A percentile compares a stretch with the other conserved stretches of the same genome.
phyloP scores from a whole-genome alignment of 2,329 filamentous ascomycete genomes.

The Ophiostoma ulmi region DNA sequence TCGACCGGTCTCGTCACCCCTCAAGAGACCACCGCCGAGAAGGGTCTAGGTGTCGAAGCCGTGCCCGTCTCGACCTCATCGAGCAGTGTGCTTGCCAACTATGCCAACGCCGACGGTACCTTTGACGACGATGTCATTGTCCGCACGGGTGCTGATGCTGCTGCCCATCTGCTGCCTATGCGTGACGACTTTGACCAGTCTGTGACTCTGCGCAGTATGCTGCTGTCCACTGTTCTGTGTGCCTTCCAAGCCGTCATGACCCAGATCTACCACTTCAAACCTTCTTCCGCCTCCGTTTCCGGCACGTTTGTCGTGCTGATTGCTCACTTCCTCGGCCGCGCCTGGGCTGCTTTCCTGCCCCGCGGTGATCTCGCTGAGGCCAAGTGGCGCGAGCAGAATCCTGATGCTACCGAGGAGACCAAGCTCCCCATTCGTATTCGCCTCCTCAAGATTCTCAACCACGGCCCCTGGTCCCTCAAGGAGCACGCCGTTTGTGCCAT shows the following conservation, averaged over 20 bases:
- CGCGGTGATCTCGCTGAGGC: constrained; percentile 48
- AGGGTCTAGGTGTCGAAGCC: not conserved
- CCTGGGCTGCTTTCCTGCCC: constrained; percentile 44
- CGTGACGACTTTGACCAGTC: constrained; percentile 50
- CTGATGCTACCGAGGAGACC: constrained; percentile 36
- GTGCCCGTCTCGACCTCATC: not conserved
- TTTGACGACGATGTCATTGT: constrained; percentile 42
- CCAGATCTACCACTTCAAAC: constrained; percentile 49
- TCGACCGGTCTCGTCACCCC: not conserved
- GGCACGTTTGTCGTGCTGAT: constrained; percentile 55
- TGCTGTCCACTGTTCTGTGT: constrained; percentile 46
- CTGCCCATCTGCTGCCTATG: constrained; percentile 45
- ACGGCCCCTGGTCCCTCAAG: constrained; percentile 49
- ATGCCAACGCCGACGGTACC: constrained; percentile 33
- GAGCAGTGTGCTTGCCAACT: constrained; percentile 19
- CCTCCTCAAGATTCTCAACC: constrained; percentile 44
- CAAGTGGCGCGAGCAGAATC: constrained; percentile 39
- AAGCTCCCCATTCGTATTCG: constrained; percentile 41
- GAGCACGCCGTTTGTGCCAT: constrained; percentile 52
- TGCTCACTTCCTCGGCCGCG: constrained; percentile 50
- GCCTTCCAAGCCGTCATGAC: constrained; percentile 52
- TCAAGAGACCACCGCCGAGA: not conserved
- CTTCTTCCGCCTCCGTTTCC: constrained; percentile 42
- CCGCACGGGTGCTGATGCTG: constrained; percentile 48
- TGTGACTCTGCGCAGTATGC: constrained; percentile 49